These are phyloP conservation scores for Botrytis byssoidea DNA, from an alignment of 2,329 filamentous ascomycete species.

Conservation along the genomic window DNA sequence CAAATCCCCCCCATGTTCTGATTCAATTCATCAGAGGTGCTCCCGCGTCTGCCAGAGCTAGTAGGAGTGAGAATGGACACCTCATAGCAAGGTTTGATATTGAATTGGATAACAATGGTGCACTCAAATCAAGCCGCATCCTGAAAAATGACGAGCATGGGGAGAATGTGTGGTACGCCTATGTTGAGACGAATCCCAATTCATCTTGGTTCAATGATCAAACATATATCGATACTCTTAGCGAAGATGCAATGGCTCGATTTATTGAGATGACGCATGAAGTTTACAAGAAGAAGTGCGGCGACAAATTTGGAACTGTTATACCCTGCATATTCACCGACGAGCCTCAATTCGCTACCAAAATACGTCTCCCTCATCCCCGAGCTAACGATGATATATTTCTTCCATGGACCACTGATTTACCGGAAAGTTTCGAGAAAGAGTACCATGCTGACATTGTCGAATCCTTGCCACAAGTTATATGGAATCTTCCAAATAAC, in stretches of 20 bases:
- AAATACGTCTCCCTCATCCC: constrained; percentile 36
- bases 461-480: constrained; percentile 33
- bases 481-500: constrained; percentile 38
- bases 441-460: constrained; percentile 34
- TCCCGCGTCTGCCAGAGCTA: constrained; percentile 13
- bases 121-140: constrained; percentile 30
- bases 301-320: constrained; percentile 36
- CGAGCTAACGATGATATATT: constrained; percentile 34
- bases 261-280: constrained; percentile 40
- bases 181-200: constrained; percentile 37
- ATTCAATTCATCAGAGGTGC: constrained; percentile 14
- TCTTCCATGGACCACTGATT: constrained; percentile 38
- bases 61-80: constrained; percentile 27
- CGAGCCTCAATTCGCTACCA: constrained; percentile 39
- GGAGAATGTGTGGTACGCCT: constrained; percentile 38
- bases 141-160: constrained; percentile 30
- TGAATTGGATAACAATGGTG: constrained; percentile 32
- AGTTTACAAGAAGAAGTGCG: constrained; percentile 36
- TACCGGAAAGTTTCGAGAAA: constrained; percentile 34
- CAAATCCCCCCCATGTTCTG: not conserved
- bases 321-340: constrained; percentile 41
- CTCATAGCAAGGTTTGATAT: constrained; percentile 35
- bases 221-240: constrained; percentile 39
- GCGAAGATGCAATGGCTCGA: constrained; percentile 32
- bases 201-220: constrained; percentile 40